phyloP scores from a whole-genome alignment of 176 grass and related monocot species.

The Echinochloa phyllopogon region DNA sequence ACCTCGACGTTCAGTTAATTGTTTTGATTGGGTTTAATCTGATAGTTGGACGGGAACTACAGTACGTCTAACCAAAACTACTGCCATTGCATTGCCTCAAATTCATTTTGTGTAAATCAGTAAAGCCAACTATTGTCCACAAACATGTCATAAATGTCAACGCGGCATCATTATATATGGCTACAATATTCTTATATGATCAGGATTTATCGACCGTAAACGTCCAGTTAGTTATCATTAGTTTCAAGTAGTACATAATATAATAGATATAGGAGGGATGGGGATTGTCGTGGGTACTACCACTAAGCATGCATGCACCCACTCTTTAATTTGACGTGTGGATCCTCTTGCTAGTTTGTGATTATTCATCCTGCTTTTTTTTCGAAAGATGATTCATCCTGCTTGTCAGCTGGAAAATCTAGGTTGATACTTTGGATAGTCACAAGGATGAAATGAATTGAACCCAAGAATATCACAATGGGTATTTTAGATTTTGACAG shows the following conservation, averaged over 20 bases:
- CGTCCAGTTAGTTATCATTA: slow-evolving; percentile 1
- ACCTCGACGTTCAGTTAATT: background rate
- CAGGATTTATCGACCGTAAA: background rate
- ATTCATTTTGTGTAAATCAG: background rate
- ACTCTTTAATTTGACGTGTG: background rate
- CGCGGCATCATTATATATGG: slow-evolving; percentile 11
- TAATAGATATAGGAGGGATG: slow-evolving; percentile 27
- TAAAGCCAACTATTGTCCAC: background rate
- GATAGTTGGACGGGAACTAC: background rate
- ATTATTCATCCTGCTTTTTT: background rate
- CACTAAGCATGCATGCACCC: background rate
- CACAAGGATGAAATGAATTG: background rate
- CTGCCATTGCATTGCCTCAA: background rate
- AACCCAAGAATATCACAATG: background rate
- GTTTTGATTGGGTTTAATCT: background rate
- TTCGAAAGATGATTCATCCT: background rate
- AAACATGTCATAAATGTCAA: background rate
- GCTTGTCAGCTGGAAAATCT: background rate
- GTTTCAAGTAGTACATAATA: slow-evolving; percentile 24
- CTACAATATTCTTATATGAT: slow-evolving; percentile 12
- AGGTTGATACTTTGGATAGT: background rate
- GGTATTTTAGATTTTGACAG: background rate
- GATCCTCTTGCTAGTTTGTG: slow-evolving; percentile 4
- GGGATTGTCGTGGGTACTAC: slow-evolving; percentile 15
- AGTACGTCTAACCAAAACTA: background rate